phyloP scores from a whole-genome alignment of 306 rosid genomes.

The Heteromeles arbutifolia region DNA sequence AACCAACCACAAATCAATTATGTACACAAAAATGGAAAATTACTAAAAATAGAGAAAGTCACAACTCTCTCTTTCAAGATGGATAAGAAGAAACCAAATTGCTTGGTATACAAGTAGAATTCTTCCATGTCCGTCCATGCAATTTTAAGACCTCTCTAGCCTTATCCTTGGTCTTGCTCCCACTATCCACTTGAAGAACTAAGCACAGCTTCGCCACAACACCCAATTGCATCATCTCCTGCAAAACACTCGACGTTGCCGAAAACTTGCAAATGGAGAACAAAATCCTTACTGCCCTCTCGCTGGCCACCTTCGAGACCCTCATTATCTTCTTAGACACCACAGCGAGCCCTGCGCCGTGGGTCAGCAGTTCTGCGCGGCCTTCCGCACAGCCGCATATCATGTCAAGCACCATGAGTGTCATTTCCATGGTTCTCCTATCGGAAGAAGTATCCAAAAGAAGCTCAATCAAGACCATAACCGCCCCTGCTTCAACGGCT shows the following conservation, averaged over 20 bases:
- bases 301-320: slow-evolving; percentile 57
- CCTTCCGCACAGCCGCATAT: slow-evolving; percentile 72
- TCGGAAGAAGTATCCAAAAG: slow-evolving; percentile 46
- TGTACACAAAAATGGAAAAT: slow-evolving; percentile 9
- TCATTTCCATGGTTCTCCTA: slow-evolving; percentile 50
- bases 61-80: not conserved
- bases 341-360: slow-evolving; percentile 64
- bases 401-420: slow-evolving; percentile 42
- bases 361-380: slow-evolving; percentile 53
- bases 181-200: slow-evolving; percentile 62
- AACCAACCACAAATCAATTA: not conserved
- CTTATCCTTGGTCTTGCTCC: slow-evolving; percentile 62
- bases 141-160: slow-evolving; percentile 64
- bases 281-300: slow-evolving; percentile 63
- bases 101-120: slow-evolving; percentile 51
- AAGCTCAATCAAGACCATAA: slow-evolving; percentile 43
- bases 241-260: slow-evolving; percentile 35
- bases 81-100: slow-evolving; percentile 45
- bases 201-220: slow-evolving; percentile 68
- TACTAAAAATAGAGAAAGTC: not conserved
- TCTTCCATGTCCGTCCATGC: slow-evolving; percentile 55
- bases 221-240: slow-evolving; percentile 68
- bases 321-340: slow-evolving; percentile 75
- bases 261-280: slow-evolving; percentile 43
- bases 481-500: slow-evolving; percentile 58